These are phyloP conservation scores for Annona cherimola DNA, from an alignment of 164 flowering plant species.

Conservation along the genomic window DNA sequence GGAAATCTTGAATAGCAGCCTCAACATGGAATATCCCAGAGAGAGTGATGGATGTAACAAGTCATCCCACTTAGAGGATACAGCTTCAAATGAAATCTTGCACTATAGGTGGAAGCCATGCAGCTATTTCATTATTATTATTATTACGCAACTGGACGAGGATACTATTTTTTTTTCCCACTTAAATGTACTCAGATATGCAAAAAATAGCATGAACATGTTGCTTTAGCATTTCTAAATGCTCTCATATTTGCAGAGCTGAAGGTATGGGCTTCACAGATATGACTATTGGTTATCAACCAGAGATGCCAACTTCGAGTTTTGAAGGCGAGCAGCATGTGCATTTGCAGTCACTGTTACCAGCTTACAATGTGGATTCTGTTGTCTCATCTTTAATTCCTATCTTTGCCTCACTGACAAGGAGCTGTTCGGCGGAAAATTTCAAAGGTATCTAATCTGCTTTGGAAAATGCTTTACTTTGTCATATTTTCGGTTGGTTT, in stretches of 20 bases:
- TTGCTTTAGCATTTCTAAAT: slow-evolving; percentile 2
- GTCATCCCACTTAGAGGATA: slow-evolving; percentile 42
- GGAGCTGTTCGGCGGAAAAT: slow-evolving; percentile 28
- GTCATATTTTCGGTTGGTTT: background rate
- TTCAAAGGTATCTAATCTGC: background rate
- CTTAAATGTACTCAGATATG: background rate
- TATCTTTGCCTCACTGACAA: slow-evolving; percentile 59
- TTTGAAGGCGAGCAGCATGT: slow-evolving; percentile 19
- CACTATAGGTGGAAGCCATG: slow-evolving; percentile 26
- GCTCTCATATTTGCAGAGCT: slow-evolving; percentile 15
- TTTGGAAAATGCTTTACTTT: background rate
- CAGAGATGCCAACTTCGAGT: slow-evolving; percentile 20
- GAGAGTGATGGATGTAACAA: slow-evolving; percentile 25
- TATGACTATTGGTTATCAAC: slow-evolving; percentile 8
- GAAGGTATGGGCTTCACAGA: slow-evolving; percentile 10
- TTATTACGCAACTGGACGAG: no score
- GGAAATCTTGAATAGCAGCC: slow-evolving; percentile 15
- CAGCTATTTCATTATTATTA: background rate
- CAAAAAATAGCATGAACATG: background rate
- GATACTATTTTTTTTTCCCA: no score
- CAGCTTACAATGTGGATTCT: slow-evolving; percentile 12
- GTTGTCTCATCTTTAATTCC: slow-evolving; percentile 43
- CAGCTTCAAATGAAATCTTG: slow-evolving; percentile 22
- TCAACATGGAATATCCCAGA: slow-evolving; percentile 12
- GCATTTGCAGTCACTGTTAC: slow-evolving; percentile 19